Evolutionary conservation across 1,284 basidiomycete species (phyloP).

Genomic region (Ganoderma meredithae): DNA sequence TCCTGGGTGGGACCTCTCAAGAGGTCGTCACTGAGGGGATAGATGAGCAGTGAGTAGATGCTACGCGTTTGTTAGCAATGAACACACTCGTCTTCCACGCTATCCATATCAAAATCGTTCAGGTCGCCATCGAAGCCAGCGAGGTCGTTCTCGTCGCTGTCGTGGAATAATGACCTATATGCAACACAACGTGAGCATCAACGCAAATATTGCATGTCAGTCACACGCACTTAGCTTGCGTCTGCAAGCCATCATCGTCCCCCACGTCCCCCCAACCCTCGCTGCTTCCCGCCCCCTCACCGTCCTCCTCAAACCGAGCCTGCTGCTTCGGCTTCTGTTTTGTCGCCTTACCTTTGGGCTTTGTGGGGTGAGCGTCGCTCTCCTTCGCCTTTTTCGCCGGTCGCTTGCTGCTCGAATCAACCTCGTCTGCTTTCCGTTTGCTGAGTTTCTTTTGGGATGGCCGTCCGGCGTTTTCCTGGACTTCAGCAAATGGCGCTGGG

Average conservation of each 20-base stretch:
- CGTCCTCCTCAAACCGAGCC: conserved; percentile 38
- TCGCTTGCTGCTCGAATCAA: conserved; percentile 45
- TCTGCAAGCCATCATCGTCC: conserved; percentile 52
- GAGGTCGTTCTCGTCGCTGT: conserved; percentile 57
- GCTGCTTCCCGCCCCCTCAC: conserved; percentile 42
- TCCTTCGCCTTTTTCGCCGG: conserved; percentile 68
- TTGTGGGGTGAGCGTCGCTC: conserved; percentile 20
- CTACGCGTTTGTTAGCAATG: background rate
- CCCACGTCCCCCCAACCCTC: conserved; percentile 74
- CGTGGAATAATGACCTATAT: conserved; percentile 55
- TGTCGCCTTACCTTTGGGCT: conserved; percentile 33
- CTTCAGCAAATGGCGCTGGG: conserved; percentile 67
- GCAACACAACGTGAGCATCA: background rate
- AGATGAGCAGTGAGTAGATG: background rate
- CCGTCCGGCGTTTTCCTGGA: conserved; percentile 39
- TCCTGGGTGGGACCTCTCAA: conserved; percentile 64
- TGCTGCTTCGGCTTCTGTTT: conserved; percentile 33
- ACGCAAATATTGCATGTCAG: conserved; percentile 19
- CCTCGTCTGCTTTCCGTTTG: conserved; percentile 73
- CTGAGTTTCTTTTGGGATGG: conserved; percentile 64
- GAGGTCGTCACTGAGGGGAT: conserved; percentile 46
- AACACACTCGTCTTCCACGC: conserved; percentile 46
- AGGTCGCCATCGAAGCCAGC: conserved; percentile 52
- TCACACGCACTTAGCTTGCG: conserved; percentile 52
- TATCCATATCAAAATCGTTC: conserved; percentile 57